A percentile compares a stretch with the other conserved stretches of the same genome.
These are phyloP conservation scores for Tolypocladium cylindrosporum DNA, from an alignment of 2,329 filamentous ascomycete genomes.

Conservation along the genomic window DNA sequence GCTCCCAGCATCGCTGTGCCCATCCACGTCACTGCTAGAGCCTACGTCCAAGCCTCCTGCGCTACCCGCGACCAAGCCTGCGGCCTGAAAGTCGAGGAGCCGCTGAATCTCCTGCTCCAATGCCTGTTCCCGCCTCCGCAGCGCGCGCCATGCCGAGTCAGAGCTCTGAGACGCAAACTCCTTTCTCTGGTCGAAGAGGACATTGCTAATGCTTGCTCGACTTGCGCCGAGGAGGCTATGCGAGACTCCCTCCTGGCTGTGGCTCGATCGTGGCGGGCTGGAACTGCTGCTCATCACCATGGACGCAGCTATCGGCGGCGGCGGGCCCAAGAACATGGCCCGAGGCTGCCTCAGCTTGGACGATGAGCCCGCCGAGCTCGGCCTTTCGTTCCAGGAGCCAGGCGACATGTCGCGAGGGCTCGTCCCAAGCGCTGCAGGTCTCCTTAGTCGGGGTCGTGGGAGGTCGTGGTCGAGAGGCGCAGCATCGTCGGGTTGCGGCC, in stretches of 20 bases:
- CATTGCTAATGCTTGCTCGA: conserved; percentile 14
- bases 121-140: conserved; percentile 34
- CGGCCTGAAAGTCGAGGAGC: conserved; percentile 38
- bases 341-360: conserved; percentile 19
- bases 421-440: conserved; percentile 4
- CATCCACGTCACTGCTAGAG: conserved; percentile 13
- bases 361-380: conserved; percentile 19
- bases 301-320: conserved; percentile 39
- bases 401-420: conserved; percentile 5
- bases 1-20: conserved; percentile 29
- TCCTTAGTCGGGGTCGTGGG: conserved; percentile 11
- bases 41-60: conserved; percentile 11
- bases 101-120: conserved; percentile 37
- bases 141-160: conserved; percentile 36
- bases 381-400: conserved; percentile 11
- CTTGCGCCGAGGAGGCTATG: conserved; percentile 2
- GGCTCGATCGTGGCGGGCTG: conserved; percentile 1
- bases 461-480: conserved; percentile 10
- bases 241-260: conserved; percentile 7
- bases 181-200: conserved; percentile 26
- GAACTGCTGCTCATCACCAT: conserved; percentile 18
- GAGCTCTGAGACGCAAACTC: conserved; percentile 18
- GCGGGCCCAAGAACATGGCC: conserved; percentile 36
- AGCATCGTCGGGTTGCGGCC: conserved; percentile 23
- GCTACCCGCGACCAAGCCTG: conserved; percentile 29